Base-by-base conservation (phyloP, 2,329 filamentous ascomycete species). In the Venturia effusa region DNA sequence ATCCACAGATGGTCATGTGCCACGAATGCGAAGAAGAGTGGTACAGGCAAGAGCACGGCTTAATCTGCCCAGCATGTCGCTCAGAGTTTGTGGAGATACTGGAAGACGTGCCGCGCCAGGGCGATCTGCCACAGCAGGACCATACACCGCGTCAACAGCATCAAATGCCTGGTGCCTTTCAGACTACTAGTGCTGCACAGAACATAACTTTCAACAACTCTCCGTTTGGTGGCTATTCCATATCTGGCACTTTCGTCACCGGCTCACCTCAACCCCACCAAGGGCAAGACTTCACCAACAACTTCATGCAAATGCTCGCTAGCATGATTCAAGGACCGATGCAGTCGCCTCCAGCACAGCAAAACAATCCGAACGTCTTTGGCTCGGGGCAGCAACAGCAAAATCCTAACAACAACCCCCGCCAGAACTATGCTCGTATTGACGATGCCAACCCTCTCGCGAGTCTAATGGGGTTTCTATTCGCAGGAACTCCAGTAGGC, bases 1-100 rank as follows among this genome's bases (percentile, higher is more conserved):
- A 51, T 27, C 45, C 45, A 51, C 45, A 96, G 72, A 84, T 93
- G 67, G 87, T 97, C 63, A 95, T 83, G 74, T 99, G 94, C 75
- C 91, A 97, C 75, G 78, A 82, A 66, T 97, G 94, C 77, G 74
- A 82, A 62, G 78, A 88, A 67, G 88, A 96, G 74, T 97, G 92
- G 91, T 90, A 88, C 71, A 80, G 84, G 66, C 84, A 90, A 66
- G 83, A 88, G 67, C 80, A 83, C 68, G 86, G 82, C 32, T 76
- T 96, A 67, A 78, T 77, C 19, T 99, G 94, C 72, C 91, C 92
- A 19, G 75, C 78, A n/a, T 99, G 94, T 73, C 73, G 81, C 4
- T 85, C 86, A 43, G 90, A 96, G 24, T 87, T 90, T 68, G 90
- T 86, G 19, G 92, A 99, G 77, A 91, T 97, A 69, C 92, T 96